phyloP scores from a whole-genome alignment of 2,329 filamentous ascomycete species.

The Colletotrichum navitas region DNA sequence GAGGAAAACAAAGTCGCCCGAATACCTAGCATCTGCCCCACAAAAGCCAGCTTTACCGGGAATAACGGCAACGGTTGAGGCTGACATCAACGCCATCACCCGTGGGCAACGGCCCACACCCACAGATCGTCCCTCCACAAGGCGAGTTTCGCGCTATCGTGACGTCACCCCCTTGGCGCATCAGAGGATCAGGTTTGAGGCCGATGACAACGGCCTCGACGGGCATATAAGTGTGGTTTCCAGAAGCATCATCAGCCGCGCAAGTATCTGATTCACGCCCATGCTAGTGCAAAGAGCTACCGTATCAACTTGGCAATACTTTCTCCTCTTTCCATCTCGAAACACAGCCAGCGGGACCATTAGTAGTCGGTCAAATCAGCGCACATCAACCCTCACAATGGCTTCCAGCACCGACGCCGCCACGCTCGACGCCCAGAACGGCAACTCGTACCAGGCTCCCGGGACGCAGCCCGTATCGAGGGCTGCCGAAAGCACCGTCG shows the following conservation, averaged over 20 bases:
- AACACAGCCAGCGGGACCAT: not conserved
- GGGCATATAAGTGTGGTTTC: not conserved
- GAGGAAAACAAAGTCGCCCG: no score
- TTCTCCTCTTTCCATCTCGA: not conserved
- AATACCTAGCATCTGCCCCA: not conserved
- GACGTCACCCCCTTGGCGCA: constrained; percentile 40
- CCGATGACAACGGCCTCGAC: not conserved
- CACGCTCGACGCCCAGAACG: constrained; percentile 11
- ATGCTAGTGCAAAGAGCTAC: not conserved
- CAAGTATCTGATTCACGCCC: not conserved
- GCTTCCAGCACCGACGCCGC: constrained; percentile 31
- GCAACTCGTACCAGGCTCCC: constrained; percentile 1
- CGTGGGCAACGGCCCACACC: constrained; percentile 1
- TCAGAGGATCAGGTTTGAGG: constrained; percentile 29
- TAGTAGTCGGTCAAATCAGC: not conserved
- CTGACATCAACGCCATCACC: constrained; percentile 31
- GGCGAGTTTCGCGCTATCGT: constrained; percentile 35
- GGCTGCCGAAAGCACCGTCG: not conserved
- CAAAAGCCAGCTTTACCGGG: not conserved
- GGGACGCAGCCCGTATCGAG: not conserved
- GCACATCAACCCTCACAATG: constrained; percentile 4
- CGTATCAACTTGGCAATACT: no score
- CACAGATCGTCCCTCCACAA: constrained; percentile 22
- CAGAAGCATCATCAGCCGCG: not conserved
- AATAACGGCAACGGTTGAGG: not conserved